Conservation (phyloP, 805 yeast genomes). For the Maudiozyma bulderi region DNA sequence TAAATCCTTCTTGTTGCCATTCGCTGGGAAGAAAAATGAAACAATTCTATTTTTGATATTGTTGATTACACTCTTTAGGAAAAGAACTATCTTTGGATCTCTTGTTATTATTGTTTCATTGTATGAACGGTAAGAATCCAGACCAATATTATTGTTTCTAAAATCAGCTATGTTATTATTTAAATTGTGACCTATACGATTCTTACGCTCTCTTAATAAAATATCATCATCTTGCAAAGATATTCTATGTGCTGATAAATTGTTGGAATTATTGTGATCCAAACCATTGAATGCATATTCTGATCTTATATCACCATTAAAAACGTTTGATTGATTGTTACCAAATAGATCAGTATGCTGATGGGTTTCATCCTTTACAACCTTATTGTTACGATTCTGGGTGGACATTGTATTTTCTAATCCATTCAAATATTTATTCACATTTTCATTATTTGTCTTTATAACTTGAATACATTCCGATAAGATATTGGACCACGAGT, state of each 20-base stretch:
- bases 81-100: slow-evolving; percentile 16
- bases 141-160: not conserved
- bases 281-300: not conserved
- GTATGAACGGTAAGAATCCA: slow-evolving; percentile 5
- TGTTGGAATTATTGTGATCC: not conserved
- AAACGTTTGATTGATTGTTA: slow-evolving; percentile 14
- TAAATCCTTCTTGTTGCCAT: not conserved
- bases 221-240: slow-evolving; percentile 18
- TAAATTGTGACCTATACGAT: not conserved
- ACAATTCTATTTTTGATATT: slow-evolving; percentile 7
- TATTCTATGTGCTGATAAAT: slow-evolving; percentile 12
- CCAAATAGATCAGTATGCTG: slow-evolving; percentile 23
- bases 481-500: slow-evolving; percentile 49
- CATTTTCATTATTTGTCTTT: slow-evolving; percentile 37
- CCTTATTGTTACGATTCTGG: not conserved
- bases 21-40: slow-evolving; percentile 22
- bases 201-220: slow-evolving; percentile 5
- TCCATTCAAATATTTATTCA: slow-evolving; percentile 17
- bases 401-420: slow-evolving; percentile 10
- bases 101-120: slow-evolving; percentile 21
- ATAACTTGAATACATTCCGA: slow-evolving; percentile 52
- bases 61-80: slow-evolving; percentile 8
- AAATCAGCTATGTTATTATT: not conserved
- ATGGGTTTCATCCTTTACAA: not conserved
- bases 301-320: not conserved